A percentile compares a stretch with the other conserved stretches of the same genome.
Conservation (phyloP, 129 eudicot species). For the Rutidosis leptorrhynchoides region DNA sequence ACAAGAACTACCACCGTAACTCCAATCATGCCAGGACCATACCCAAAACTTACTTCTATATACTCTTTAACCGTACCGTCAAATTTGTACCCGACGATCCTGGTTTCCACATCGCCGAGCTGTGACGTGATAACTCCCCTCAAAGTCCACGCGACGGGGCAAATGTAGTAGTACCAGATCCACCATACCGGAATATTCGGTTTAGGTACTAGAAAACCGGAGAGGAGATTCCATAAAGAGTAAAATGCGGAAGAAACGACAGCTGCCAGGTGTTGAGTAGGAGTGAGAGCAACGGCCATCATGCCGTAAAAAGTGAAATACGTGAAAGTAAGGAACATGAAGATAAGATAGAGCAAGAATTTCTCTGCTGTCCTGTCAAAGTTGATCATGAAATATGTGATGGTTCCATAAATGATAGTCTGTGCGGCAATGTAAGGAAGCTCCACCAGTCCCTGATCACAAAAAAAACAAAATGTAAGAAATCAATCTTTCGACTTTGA, state of each 20-base stretch:
- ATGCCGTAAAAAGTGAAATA: conserved; percentile 87
- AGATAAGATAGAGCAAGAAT: conserved; percentile 54
- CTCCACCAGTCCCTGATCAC: conserved; percentile 96
- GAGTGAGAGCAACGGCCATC: conserved; percentile 91
- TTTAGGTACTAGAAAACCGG: conserved; percentile 84
- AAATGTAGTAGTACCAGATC: conserved; percentile 88
- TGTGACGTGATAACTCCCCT: conserved; percentile 79
- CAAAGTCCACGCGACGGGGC: conserved; percentile 87
- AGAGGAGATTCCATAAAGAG: conserved; percentile 87
- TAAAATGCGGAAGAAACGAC: conserved; percentile 80
- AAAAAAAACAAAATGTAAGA: conserved; percentile 12
- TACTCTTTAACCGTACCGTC: conserved; percentile 59
- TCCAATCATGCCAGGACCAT: conserved; percentile 53
- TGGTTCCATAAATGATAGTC: conserved; percentile 60
- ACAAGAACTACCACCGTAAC: conserved; percentile 43
- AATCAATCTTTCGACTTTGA: too few species aligned
- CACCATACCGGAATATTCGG: conserved; percentile 94
- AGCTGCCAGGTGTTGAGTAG: conserved; percentile 75
- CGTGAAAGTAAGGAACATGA: conserved; percentile 81
- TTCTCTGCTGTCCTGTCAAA: conserved; percentile 74
- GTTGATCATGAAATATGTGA: conserved; percentile 81
- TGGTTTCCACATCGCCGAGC: conserved; percentile 73
- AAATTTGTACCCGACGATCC: conserved; percentile 53
- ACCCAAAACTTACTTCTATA: conserved; percentile 47
- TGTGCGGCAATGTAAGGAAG: conserved; percentile 68